These are phyloP conservation scores for Symbiodinium natans DNA, from an alignment of 73 alveolate genomes.

Conservation along the genomic window DNA sequence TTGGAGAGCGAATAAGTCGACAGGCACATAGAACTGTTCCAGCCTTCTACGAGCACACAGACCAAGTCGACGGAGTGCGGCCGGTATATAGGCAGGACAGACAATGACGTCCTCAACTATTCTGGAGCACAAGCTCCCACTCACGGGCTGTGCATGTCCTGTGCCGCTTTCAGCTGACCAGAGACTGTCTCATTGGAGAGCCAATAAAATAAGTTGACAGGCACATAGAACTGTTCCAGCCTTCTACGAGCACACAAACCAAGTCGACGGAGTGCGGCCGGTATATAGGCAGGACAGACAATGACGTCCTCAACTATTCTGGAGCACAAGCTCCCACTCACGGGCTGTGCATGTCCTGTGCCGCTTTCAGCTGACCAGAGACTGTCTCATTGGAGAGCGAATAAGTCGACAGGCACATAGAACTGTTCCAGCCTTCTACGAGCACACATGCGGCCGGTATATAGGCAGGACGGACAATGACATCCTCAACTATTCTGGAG, in stretches of 20 bases:
- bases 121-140: neutral
- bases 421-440: conserved; percentile 50
- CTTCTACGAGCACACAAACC: neutral
- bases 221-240: neutral
- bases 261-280: neutral
- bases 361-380: neutral
- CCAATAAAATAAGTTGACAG: neutral
- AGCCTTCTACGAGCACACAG: conserved; percentile 62
- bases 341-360: neutral
- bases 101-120: neutral
- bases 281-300: neutral
- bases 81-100: conserved; percentile 58
- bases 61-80: conserved; percentile 9
- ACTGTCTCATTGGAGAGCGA: neutral
- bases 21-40: neutral
- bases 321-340: neutral
- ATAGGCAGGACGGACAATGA: neutral
- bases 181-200: conserved; percentile 10
- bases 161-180: conserved; percentile 7
- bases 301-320: neutral
- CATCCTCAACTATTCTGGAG: neutral
- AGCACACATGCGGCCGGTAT: conserved; percentile 72
- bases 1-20: neutral
- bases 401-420: neutral
- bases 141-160: neutral